Base-by-base conservation (phyloP, 179 eudicot species). In the Sideroxylon spinosum region DNA sequence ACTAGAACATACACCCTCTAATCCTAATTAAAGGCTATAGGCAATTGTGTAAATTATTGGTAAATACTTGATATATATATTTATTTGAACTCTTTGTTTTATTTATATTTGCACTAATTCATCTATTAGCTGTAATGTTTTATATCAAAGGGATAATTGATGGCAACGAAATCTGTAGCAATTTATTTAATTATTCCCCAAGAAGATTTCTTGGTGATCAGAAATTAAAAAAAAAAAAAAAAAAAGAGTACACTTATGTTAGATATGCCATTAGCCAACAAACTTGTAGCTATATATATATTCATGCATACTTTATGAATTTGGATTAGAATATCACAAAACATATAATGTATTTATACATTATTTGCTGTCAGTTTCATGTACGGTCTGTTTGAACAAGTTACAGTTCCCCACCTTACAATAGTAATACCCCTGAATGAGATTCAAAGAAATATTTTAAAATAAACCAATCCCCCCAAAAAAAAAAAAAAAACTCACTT, bases 381-480 rank as follows among this genome's bases (percentile, higher is more conserved):
- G 44, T 37, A 37, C 44, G 60, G 20, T 55, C 60, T 12, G 7
- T 17, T 11, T 55, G 60, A 55, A 55, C 44, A 37, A 37, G 5
- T 55, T 0, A 14, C 16, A 55, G 7, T 55, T 55, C 6, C 16
- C 17, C 19, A 37, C 44, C 16, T 52, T 9, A 52, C 56, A 52
- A 10, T 52, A 12, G 3, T 3, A n/a, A n/a, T n/a, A n/a, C n/a
- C n/a, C 98, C 98, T 22, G 89, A 85, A 65, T 83, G 94, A 60
- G 93, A 87, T 76, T 74, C 88, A 13, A 88, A 83, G 37, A 29
- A 29, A 29, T 29, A 29, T 29, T 29, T 3, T 29, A 29, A 29
- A 29, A 29, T 29, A 29, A 29, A 29, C 3, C 37, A 29, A 29
- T 29, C 37, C 37, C n/a, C n/a, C 3, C 1, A 29, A 29, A 29